Conservation (phyloP, 371 early-diverging fungal species). For the Apophysomyces trapeziformis region DNA sequence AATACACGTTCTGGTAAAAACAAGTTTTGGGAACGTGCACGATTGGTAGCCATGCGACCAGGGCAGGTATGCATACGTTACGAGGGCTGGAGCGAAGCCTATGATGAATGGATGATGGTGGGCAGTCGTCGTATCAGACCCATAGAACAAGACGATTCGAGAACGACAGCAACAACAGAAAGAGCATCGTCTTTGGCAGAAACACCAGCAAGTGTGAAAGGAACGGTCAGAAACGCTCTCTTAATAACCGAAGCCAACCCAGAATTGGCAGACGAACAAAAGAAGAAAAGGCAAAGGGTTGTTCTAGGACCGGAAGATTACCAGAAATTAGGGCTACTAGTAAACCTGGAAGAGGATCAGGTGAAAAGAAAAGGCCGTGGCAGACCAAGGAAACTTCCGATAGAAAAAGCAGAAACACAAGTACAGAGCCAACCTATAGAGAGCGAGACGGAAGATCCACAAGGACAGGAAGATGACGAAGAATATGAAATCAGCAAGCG, state of each 20-base stretch:
- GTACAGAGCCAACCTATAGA: constrained; percentile 11
- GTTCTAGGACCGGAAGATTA: constrained; percentile 46
- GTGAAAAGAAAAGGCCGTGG: constrained; percentile 13
- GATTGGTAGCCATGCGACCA: constrained; percentile 47
- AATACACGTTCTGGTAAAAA: constrained; percentile 41
- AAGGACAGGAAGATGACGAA: neutral
- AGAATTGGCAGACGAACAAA: constrained; percentile 43
- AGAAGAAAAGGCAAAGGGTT: constrained; percentile 33
- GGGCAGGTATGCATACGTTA: constrained; percentile 59
- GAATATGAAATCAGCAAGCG: constrained; percentile 6
- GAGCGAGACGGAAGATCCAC: constrained; percentile 12
- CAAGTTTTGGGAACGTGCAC: constrained; percentile 55
- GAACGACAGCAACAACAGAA: neutral
- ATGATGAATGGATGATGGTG: constrained; percentile 68
- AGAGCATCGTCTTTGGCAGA: neutral
- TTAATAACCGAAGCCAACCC: constrained; percentile 39
- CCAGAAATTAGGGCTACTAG: constrained; percentile 36
- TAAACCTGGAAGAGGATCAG: constrained; percentile 14
- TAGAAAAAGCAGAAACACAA: neutral
- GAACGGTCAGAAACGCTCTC: constrained; percentile 9
- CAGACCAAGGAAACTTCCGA: constrained; percentile 12
- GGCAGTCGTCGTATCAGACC: constrained; percentile 58
- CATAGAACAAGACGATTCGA: constrained; percentile 8
- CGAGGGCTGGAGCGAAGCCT: constrained; percentile 61
- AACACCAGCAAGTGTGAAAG: neutral